Percentiles rank a stretch among this genome's conserved stretches.
These are phyloP conservation scores for Fulvia fulva DNA, from an alignment of 2,329 filamentous ascomycete species.

Conservation along the genomic window DNA sequence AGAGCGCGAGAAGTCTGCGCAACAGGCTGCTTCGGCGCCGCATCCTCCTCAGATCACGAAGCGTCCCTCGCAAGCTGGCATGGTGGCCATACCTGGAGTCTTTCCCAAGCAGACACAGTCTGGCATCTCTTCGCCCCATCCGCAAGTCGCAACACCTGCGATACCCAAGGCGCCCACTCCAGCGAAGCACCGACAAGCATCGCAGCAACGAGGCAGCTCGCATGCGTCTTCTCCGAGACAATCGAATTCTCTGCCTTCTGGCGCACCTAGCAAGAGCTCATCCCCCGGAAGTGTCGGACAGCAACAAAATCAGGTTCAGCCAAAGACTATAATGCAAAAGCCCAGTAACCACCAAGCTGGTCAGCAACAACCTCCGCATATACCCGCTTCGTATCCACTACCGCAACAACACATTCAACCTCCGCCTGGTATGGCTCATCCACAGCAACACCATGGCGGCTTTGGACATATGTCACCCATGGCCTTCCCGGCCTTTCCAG, in stretches of 20 bases:
- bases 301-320: slow-evolving; percentile 61
- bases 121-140: slow-evolving; percentile 70
- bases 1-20: slow-evolving; percentile 38
- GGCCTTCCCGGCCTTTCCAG: slow-evolving; percentile 54
- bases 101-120: slow-evolving; percentile 50
- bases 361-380: slow-evolving; percentile 40
- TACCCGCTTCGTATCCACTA: slow-evolving; percentile 37
- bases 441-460: slow-evolving; percentile 37
- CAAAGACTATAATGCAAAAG: slow-evolving; percentile 62
- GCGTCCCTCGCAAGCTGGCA: slow-evolving; percentile 58
- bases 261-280: slow-evolving; percentile 49
- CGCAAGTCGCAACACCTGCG: slow-evolving; percentile 72
- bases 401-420: slow-evolving; percentile 57
- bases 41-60: slow-evolving; percentile 43
- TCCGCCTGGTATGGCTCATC: slow-evolving; percentile 54
- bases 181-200: slow-evolving; percentile 69
- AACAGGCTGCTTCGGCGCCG: slow-evolving; percentile 37
- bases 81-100: slow-evolving; percentile 52
- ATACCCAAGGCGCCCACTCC: slow-evolving; percentile 80
- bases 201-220: slow-evolving; percentile 64
- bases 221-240: slow-evolving; percentile 66
- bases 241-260: slow-evolving; percentile 49
- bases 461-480: slow-evolving; percentile 49
- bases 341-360: slow-evolving; percentile 51
- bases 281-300: slow-evolving; percentile 59